phyloP scores from a whole-genome alignment of 192 early-diverging fungal species.

The Coemansia sp. region DNA sequence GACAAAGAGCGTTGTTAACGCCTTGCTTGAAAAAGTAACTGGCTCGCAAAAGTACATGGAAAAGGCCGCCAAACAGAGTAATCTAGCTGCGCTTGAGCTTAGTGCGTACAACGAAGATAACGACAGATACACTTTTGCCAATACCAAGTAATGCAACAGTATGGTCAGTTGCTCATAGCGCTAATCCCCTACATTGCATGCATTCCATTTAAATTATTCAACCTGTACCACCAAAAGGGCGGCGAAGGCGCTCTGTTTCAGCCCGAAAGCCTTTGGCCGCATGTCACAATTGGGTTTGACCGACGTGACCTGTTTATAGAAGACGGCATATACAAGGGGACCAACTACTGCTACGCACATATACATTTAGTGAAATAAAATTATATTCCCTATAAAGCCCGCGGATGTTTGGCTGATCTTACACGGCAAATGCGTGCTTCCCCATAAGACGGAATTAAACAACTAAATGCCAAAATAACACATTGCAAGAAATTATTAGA shows the following conservation, averaged over 20 bases:
- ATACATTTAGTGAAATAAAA: conserved; percentile 21
- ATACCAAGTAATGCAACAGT: conserved; percentile 4
- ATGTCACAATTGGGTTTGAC: conserved; percentile 69
- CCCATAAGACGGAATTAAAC: neutral
- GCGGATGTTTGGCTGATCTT: too few relatives aligned
- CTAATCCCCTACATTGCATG: conserved; percentile 8
- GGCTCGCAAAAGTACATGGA: conserved; percentile 32
- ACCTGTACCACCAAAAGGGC: conserved; percentile 59
- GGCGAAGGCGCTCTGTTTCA: conserved; percentile 71
- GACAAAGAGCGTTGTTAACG: conserved; percentile 34
- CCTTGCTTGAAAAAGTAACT: conserved; percentile 28
- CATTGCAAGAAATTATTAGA: too few relatives aligned
- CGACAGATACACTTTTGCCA: conserved; percentile 40
- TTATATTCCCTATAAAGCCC: neutral
- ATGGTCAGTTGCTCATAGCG: neutral
- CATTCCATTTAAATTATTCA: conserved; percentile 10
- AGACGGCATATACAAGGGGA: conserved; percentile 70
- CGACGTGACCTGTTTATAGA: conserved; percentile 65
- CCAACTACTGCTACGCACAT: conserved; percentile 65
- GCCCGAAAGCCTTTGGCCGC: conserved; percentile 64
- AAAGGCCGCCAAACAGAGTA: conserved; percentile 36
- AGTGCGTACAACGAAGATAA: conserved; percentile 39
- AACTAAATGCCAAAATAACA: neutral
- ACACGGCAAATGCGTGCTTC: too few relatives aligned
- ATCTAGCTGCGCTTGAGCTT: conserved; percentile 45